Percentiles rank a stretch among this genome's conserved stretches.
Conservation (phyloP, 768 basidiomycete genomes). For the Leucocoprinus sp. region DNA sequence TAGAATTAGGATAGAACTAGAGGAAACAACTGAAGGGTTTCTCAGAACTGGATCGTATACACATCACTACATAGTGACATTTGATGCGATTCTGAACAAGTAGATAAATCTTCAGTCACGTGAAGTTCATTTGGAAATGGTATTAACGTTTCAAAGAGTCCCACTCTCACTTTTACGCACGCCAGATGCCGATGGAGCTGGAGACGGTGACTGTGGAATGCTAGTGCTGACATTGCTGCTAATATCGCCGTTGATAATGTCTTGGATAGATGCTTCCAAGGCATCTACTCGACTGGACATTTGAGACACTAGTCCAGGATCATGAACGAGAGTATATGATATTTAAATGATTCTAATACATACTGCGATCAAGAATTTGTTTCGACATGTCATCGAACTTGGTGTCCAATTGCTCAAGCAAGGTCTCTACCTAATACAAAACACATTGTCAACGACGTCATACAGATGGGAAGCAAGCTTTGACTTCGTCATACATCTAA, state of each 20-base stretch:
- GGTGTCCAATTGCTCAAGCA: slow-evolving; percentile 80
- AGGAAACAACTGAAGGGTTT: no score
- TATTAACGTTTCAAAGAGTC: background rate
- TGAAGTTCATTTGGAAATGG: no score
- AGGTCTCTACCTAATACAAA: slow-evolving; percentile 65
- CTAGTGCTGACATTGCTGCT: slow-evolving; percentile 18
- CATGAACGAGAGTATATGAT: background rate
- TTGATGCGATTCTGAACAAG: no score
- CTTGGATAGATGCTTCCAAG: slow-evolving; percentile 84
- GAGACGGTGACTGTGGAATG: slow-evolving; percentile 57
- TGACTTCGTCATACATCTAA: background rate
- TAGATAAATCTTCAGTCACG: no score
- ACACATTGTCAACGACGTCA: slow-evolving; percentile 1
- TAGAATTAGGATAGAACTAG: no score
- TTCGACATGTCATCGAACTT: slow-evolving; percentile 92
- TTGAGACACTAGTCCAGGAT: slow-evolving; percentile 58
- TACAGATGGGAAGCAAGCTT: background rate
- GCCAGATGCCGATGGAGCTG: slow-evolving; percentile 27
- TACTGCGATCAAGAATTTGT: slow-evolving; percentile 81
- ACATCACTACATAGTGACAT: no score
- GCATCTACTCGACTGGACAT: slow-evolving; percentile 91
- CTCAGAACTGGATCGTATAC: no score
- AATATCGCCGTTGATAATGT: slow-evolving; percentile 77
- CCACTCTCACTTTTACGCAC: slow-evolving; percentile 37
- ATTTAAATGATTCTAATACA: slow-evolving; percentile 1